Base-by-base conservation (phyloP, 371 early-diverging fungal genomes). In the Lichtheimia ornata region DNA sequence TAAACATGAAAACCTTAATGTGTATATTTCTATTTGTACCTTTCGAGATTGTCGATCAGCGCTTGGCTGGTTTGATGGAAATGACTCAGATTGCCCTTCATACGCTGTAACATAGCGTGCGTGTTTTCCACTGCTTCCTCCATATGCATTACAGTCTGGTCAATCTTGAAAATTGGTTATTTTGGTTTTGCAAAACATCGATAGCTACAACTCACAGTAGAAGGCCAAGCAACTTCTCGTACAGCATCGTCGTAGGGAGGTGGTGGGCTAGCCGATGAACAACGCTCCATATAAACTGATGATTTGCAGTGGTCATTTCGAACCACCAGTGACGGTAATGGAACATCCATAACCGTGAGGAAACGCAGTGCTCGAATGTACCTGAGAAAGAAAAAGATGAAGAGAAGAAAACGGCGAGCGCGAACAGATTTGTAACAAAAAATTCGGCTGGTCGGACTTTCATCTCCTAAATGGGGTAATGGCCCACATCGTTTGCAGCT, bases 141-240 rank as follows among this genome's bases (percentile, higher is more conserved):
- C 61, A 61, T 61, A 22, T 61, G 43, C 41, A 43, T 5, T 44
- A 61, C 28, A 0, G 61, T 61, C 42, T 61, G 35, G 41, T 44
- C 56, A 18, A 56, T 20, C 18, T 40, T 22, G 40, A 18, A 13
- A 25, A 14, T 13, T 22, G 25, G 42, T 25, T 42, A 20, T 56
- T 56, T 15, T 17, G 17, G 1, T n/a, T 5, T 56, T 22, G 9
- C 17, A 5, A 20, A 3, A 14, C 2, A 30, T 44, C 9, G 35
- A 11, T 28, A 35, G 35, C 11, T 35, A 9, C 4, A 9, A 35
- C 35, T 35, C 35, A 56, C 56, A 18, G 15, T 30, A 1, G 18
- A 18, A 5, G 41, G 18, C 56, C 56, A 56, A 1, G 44, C 41
- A 17, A 11, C 56, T 4, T 53, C 30, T 30, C 18, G n/a, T 7